Evolutionary conservation across 345 rosid genomes (phyloP).

Genomic region (Citrus australasica): DNA sequence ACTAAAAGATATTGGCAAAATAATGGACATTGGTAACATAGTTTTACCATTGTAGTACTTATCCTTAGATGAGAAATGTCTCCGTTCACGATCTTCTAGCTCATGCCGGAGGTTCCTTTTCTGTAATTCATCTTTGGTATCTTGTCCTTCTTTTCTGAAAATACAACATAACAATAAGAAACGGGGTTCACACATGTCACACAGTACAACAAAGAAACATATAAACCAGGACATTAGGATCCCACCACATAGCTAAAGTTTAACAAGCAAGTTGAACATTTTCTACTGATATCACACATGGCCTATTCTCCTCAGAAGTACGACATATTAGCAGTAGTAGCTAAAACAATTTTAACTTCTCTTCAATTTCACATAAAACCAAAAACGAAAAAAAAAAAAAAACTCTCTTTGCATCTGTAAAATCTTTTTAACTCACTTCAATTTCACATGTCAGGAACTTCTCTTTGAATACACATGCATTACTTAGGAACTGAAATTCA

Average conservation of each 20-base stretch:
- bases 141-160: slow-evolving; percentile 88
- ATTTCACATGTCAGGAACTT: background rate
- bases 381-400: no score
- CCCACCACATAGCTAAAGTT: background rate
- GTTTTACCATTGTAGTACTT: slow-evolving; percentile 55
- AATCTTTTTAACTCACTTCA: background rate
- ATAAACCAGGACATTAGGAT: background rate
- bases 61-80: slow-evolving; percentile 88
- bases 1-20: background rate
- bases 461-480: background rate
- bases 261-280: background rate
- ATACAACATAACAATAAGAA: slow-evolving; percentile 5
- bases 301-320: background rate
- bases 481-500: background rate
- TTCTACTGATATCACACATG: background rate
- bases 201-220: background rate
- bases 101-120: slow-evolving; percentile 83
- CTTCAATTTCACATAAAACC: background rate
- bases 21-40: background rate
- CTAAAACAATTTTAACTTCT: background rate
- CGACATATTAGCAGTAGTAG: background rate
- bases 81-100: slow-evolving; percentile 87
- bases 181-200: background rate
- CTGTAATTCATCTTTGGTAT: slow-evolving; percentile 80
- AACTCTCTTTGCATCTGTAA: background rate